Evolutionary conservation across 768 basidiomycete genomes (phyloP).

Genomic region (Omphalotus guepiniiformis): DNA sequence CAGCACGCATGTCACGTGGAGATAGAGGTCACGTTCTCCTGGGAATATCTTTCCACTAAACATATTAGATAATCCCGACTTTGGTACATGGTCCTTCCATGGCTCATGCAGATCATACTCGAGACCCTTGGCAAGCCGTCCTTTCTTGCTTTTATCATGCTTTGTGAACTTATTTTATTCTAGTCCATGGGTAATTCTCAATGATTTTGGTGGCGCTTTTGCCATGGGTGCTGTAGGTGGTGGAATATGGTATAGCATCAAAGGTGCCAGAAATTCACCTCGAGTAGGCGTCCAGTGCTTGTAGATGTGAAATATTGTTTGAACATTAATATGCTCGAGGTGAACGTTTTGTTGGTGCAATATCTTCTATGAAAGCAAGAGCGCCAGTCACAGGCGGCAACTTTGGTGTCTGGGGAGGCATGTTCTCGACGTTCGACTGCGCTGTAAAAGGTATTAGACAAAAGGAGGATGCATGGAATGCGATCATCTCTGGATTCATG

Average conservation of each 20-base stretch:
- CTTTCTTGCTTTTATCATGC: background rate
- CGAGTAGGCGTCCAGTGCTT: constrained; percentile 60
- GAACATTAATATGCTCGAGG: constrained; percentile 53
- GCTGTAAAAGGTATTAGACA: constrained; percentile 95
- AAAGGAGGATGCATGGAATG: constrained; percentile 99
- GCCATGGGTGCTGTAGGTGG: constrained; percentile 98
- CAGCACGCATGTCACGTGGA: background rate
- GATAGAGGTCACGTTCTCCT: background rate
- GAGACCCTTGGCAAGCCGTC: constrained; percentile 78
- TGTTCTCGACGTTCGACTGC: constrained; percentile 99
- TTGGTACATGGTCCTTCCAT: too few relatives aligned
- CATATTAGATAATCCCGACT: background rate
- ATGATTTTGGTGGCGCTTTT: constrained; percentile 97
- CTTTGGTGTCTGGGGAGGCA: constrained; percentile 94
- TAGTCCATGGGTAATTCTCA: constrained; percentile 98
- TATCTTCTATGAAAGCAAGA: constrained; percentile 95
- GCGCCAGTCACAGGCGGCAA: constrained; percentile 98
- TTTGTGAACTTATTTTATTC: background rate
- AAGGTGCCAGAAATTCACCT: constrained; percentile 95
- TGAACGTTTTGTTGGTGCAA: constrained; percentile 88
- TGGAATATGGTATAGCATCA: constrained; percentile 98
- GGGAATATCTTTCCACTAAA: background rate
- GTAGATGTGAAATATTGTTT: too few relatives aligned
- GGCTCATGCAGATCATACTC: constrained; percentile 89
- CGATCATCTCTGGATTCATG: constrained; percentile 97